Evolutionary conservation across 2,329 filamentous ascomycete species (phyloP).

Genomic region (Fusarium brachygibbosum): DNA sequence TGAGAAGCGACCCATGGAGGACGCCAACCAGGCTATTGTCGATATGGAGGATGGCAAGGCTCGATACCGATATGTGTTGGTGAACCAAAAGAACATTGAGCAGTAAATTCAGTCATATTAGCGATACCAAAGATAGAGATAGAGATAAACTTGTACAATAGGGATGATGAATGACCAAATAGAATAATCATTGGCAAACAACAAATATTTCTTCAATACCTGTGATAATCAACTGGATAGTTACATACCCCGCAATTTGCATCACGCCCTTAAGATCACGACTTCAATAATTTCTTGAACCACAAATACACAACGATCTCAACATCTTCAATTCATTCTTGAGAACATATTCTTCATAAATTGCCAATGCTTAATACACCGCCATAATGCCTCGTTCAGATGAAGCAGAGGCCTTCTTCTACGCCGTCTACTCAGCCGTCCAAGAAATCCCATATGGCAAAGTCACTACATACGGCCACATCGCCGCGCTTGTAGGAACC

Average conservation of each 20-base stretch:
- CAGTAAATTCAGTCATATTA: neutral
- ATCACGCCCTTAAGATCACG: constrained; percentile 23
- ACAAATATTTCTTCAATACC: neutral
- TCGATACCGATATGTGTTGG: constrained; percentile 62
- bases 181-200: constrained; percentile 12
- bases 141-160: constrained; percentile 16
- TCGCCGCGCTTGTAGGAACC: constrained; percentile 78
- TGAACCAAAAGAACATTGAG: constrained; percentile 55
- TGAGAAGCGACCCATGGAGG: constrained; percentile 66
- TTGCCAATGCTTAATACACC: accelerated
- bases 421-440: constrained; percentile 83
- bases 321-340: too few relatives aligned
- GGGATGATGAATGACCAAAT: constrained; percentile 23
- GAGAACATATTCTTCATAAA: neutral
- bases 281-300: neutral
- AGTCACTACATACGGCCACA: constrained; percentile 90
- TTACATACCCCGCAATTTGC: constrained; percentile 43
- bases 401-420: constrained; percentile 80
- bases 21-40: constrained; percentile 66
- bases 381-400: constrained; percentile 76
- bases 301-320: neutral
- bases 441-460: constrained; percentile 86
- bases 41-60: constrained; percentile 69
- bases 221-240: constrained; percentile 11
- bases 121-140: constrained; percentile 10